These are phyloP conservation scores for Sugiyamaella lignohabitans DNA, from an alignment of 805 yeast species.

Conservation along the genomic window DNA sequence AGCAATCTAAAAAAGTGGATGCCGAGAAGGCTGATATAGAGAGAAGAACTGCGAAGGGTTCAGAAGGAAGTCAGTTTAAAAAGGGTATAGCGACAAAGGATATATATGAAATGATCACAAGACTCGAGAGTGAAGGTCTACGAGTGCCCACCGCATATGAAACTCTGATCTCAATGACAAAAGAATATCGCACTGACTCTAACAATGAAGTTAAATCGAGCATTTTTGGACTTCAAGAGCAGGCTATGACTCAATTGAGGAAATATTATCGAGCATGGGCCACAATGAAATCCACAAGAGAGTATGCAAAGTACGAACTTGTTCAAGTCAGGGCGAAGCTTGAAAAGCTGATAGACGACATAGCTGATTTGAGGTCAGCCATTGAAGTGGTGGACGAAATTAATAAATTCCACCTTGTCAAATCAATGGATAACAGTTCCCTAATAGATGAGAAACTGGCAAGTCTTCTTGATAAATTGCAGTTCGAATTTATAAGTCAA, in stretches of 20 bases:
- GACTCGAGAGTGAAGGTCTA: slow-evolving; percentile 12
- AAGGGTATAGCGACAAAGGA: neutral
- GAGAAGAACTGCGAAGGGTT: slow-evolving; percentile 16
- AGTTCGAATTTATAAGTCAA: neutral
- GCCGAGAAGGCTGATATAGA: slow-evolving; percentile 14
- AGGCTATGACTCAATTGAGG: no score
- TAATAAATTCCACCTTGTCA: neutral
- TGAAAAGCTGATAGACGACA: neutral
- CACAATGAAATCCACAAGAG: neutral
- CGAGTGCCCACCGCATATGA: neutral
- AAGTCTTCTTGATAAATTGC: slow-evolving; percentile 3
- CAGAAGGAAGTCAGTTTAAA: slow-evolving; percentile 13
- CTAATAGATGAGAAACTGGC: slow-evolving; percentile 1
- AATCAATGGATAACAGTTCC: neutral
- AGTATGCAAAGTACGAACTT: neutral
- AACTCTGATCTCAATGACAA: neutral
- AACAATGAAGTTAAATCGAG: no score
- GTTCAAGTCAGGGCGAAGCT: neutral
- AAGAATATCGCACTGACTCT: neutral
- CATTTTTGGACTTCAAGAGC: no score
- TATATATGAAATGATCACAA: slow-evolving; percentile 24
- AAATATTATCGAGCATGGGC: neutral
- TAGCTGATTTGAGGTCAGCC: neutral
- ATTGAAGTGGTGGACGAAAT: neutral
- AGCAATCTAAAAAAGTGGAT: slow-evolving; percentile 16